Conservation (phyloP, 345 rosid species). For the Hypericum perforatum region DNA sequence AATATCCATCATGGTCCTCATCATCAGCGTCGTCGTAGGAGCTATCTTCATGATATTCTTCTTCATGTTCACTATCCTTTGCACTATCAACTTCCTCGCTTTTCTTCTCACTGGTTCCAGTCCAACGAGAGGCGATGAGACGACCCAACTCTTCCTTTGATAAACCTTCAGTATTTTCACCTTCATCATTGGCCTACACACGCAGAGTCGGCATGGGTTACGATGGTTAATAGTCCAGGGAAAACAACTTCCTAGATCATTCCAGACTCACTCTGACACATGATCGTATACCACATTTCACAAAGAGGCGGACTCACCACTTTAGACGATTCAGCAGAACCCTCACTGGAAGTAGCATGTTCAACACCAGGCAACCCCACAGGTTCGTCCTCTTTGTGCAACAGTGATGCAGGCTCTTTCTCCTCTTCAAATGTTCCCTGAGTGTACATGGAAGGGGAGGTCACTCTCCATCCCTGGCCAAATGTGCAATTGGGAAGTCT, state of each 20-base stretch:
- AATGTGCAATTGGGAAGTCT: not conserved
- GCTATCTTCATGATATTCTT: constrained; percentile 38
- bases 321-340: constrained; percentile 27
- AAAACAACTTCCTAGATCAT: no score
- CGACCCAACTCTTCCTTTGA: constrained; percentile 92
- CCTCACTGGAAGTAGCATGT: constrained; percentile 27
- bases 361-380: constrained; percentile 28
- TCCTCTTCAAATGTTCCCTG: constrained; percentile 32
- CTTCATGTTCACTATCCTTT: constrained; percentile 27
- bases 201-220: constrained; percentile 10
- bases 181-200: constrained; percentile 32
- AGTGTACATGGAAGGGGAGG: constrained; percentile 11
- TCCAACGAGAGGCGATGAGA: constrained; percentile 97
- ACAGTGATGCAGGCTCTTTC: constrained; percentile 22
- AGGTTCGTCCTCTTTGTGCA: constrained; percentile 26
- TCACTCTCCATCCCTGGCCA: constrained; percentile 5
- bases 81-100: constrained; percentile 21
- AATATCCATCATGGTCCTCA: constrained; percentile 53
- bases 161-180: constrained; percentile 51
- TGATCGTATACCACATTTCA: no score
- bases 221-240: no score
- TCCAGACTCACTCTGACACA: no score
- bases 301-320: constrained; percentile 17
- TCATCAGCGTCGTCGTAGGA: constrained; percentile 31
- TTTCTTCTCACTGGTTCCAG: constrained; percentile 56